Evolutionary conservation across 1,139 yeast genomes (phyloP).

Genomic region (Torulaspora globosa): DNA sequence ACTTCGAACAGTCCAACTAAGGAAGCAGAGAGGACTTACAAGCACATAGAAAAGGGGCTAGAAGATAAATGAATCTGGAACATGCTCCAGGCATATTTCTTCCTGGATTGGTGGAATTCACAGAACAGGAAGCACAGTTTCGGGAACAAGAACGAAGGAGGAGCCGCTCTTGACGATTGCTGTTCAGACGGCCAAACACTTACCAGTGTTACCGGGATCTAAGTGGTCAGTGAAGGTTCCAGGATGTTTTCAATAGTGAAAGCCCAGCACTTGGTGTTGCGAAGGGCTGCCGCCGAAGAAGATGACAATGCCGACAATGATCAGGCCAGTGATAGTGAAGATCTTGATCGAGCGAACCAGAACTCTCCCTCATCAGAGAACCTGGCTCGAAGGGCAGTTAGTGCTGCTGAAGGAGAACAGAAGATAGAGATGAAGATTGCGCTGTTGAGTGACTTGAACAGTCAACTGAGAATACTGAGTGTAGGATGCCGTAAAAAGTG

Average conservation of each 20-base stretch:
- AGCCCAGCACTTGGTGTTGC: slow-evolving; percentile 56
- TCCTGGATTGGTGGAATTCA: no score
- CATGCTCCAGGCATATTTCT: no score
- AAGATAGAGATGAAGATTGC: slow-evolving; percentile 68
- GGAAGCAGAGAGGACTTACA: slow-evolving; percentile 55
- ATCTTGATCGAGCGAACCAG: slow-evolving; percentile 55
- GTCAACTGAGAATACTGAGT: slow-evolving; percentile 15
- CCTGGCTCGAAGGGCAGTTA: slow-evolving; percentile 55
- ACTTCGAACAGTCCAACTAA: slow-evolving; percentile 45
- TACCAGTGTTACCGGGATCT: slow-evolving; percentile 47
- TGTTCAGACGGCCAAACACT: slow-evolving; percentile 57
- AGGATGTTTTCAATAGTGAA: slow-evolving; percentile 56
- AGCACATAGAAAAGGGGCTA: no score
- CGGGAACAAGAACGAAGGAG: slow-evolving; percentile 54
- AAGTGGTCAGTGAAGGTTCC: slow-evolving; percentile 54
- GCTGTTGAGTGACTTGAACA: slow-evolving; percentile 39
- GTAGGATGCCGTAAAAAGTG: slow-evolving; percentile 20
- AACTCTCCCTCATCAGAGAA: slow-evolving; percentile 74
- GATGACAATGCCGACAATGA: slow-evolving; percentile 63
- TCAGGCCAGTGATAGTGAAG: slow-evolving; percentile 60
- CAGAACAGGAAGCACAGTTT: no score
- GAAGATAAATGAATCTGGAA: no score
- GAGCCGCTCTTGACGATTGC: slow-evolving; percentile 56
- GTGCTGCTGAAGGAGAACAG: slow-evolving; percentile 50
- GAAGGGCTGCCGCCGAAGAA: slow-evolving; percentile 68